phyloP scores from a whole-genome alignment of 345 rosid species.

The Rhodamnia argentea region DNA sequence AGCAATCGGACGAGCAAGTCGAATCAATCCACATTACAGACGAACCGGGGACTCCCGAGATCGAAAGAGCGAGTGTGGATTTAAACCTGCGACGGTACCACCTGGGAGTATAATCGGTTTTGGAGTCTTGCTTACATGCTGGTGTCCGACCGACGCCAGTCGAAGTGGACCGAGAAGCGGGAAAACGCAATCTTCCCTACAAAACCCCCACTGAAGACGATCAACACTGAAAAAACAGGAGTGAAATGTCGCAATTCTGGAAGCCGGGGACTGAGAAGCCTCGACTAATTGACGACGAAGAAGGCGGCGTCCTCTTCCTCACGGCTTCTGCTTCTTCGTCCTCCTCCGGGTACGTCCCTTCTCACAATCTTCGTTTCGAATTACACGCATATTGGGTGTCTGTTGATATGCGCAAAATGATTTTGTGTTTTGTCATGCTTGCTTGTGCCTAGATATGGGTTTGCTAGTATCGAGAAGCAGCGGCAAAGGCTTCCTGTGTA shows the following conservation, averaged over 20 bases:
- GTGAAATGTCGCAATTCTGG: slow-evolving; percentile 71
- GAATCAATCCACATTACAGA: neutral
- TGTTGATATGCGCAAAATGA: neutral
- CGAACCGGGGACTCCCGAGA: neutral
- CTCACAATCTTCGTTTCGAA: neutral
- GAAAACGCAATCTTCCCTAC: neutral
- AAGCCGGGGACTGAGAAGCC: slow-evolving; percentile 90
- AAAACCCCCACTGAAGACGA: neutral
- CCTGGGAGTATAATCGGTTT: neutral
- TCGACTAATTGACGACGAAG: slow-evolving; percentile 79
- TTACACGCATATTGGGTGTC: neutral
- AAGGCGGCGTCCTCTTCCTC: slow-evolving; percentile 76
- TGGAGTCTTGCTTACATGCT: neutral
- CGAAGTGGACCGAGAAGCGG: neutral
- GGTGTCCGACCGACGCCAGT: neutral
- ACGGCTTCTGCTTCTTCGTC: slow-evolving; percentile 42
- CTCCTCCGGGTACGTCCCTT: slow-evolving; percentile 51
- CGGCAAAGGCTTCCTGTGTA: slow-evolving; percentile 88
- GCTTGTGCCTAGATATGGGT: slow-evolving; percentile 24
- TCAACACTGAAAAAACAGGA: neutral
- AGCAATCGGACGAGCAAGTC: neutral
- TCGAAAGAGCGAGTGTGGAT: neutral
- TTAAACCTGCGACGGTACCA: neutral
- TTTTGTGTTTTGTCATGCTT: neutral
- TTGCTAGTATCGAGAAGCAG: slow-evolving; percentile 66